Evolutionary conservation across 306 rosid genomes (phyloP).

Genomic region (Fagus crenata): DNA sequence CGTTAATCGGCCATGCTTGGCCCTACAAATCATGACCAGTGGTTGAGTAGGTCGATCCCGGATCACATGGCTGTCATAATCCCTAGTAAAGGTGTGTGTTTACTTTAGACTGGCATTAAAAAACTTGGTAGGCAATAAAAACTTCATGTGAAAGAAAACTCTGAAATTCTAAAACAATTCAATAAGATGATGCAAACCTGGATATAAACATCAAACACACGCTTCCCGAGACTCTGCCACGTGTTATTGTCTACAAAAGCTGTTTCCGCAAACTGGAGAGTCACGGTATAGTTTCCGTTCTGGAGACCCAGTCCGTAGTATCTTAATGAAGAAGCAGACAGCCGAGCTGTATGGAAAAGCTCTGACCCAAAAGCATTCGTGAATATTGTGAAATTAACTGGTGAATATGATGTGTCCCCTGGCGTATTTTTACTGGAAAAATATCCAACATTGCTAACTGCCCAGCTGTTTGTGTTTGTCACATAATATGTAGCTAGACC

Average conservation of each 20-base stretch:
- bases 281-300: constrained; percentile 63
- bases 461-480: constrained; percentile 56
- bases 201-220: constrained; percentile 70
- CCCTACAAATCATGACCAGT: too few species aligned
- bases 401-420: constrained; percentile 21
- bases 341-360: constrained; percentile 63
- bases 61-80: too few species aligned
- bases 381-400: too few species aligned
- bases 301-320: constrained; percentile 77
- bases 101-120: too few species aligned
- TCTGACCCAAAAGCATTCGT: too few species aligned
- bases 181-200: constrained; percentile 47
- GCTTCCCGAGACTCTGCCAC: constrained; percentile 70
- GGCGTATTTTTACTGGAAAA: constrained; percentile 36
- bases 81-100: too few species aligned
- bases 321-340: constrained; percentile 77
- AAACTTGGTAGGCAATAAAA: too few species aligned
- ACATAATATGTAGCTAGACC: constrained; percentile 72
- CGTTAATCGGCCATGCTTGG: too few species aligned
- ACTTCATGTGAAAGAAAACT: neutral
- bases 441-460: constrained; percentile 65
- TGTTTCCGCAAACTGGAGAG: constrained; percentile 68
- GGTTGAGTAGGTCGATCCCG: too few species aligned
- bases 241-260: constrained; percentile 36
- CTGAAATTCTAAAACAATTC: neutral